Evolutionary conservation across 306 rosid species (phyloP), one percentile per base, ranked within the genome.

Genomic region (Crataegus laevigata): DNA sequence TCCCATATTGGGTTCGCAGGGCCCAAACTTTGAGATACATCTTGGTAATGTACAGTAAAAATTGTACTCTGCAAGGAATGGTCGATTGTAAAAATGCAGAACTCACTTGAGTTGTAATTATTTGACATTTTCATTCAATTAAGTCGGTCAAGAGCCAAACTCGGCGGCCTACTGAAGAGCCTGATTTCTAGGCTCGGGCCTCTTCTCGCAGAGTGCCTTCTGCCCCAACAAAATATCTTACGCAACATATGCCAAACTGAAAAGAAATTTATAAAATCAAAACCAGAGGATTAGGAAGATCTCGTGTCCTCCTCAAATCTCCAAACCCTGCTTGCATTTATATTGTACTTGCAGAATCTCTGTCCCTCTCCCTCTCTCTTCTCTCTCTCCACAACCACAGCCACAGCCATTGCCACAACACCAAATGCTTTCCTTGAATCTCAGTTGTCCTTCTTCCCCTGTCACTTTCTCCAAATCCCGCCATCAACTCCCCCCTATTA

Each of bases 381-480:
- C 51, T 45, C 52, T 40, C 45, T 3, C 50, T 0, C 52, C 52
- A 47, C 19, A 47, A 4, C 52, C 52, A 14, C 54, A 50, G 7
- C 54, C 54, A 50, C 72, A 13, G 29, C 47, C 28, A 28, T 17
- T 52, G 26, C 66, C 22, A 34, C 29, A 75, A 65, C 8, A 52
- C 28, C 75, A 76, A 74, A 93, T 93, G 97, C 75, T 84, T 14
- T 61, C 94, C 73, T 73, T 83, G 32, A 87, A 83, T 82, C 78
- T 76, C 76, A 68, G 30, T 61, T 71, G 51, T 66, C 82, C 87
- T 9, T 59, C 89, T 10, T 75, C 96, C 75, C 13, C 90, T 11
- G 72, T 85, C 87, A 25, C 80, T 84, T 64, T 82, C 87, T 68
- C 73, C 71, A 83, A 83, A 84, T 82, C 85, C 74, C 68, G 42